A percentile compares a stretch with the other conserved stretches of the same genome.
Conservation (phyloP, 176 grass and related monocot species). For the Oryza brachyantha region DNA sequence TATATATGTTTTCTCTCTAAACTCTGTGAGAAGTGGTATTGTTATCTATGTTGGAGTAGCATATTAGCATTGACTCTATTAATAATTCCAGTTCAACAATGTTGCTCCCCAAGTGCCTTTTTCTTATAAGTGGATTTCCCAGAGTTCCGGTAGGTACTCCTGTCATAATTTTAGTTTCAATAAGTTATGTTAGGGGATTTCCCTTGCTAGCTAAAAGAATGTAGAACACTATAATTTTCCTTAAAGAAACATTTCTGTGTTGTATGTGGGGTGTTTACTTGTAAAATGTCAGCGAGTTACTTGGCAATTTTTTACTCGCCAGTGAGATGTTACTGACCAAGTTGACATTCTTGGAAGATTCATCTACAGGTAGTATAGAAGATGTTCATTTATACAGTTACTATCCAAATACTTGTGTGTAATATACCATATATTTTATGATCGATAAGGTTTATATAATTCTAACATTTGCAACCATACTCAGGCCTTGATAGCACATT, state of each 20-base stretch:
- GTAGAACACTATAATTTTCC: background rate
- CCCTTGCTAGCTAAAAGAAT: background rate
- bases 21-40: background rate
- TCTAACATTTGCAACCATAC: background rate
- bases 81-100: constrained; percentile 16
- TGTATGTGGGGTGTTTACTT: background rate
- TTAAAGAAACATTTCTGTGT: background rate
- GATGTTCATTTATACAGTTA: background rate
- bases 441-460: background rate
- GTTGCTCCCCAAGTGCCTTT: background rate
- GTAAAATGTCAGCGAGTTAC: background rate
- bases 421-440: background rate
- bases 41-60: constrained; percentile 19
- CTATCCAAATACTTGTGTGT: background rate
- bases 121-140: constrained; percentile 8
- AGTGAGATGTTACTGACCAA: background rate
- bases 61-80: background rate
- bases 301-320: background rate
- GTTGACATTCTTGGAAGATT: background rate
- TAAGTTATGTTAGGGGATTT: background rate
- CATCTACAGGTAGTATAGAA: background rate
- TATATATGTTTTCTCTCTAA: constrained; percentile 20
- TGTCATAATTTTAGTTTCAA: constrained; percentile 2
- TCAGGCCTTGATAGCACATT: background rate
- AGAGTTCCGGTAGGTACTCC: background rate